Conservation (phyloP, 1,284 basidiomycete genomes). For the Puccinia coronata region DNA sequence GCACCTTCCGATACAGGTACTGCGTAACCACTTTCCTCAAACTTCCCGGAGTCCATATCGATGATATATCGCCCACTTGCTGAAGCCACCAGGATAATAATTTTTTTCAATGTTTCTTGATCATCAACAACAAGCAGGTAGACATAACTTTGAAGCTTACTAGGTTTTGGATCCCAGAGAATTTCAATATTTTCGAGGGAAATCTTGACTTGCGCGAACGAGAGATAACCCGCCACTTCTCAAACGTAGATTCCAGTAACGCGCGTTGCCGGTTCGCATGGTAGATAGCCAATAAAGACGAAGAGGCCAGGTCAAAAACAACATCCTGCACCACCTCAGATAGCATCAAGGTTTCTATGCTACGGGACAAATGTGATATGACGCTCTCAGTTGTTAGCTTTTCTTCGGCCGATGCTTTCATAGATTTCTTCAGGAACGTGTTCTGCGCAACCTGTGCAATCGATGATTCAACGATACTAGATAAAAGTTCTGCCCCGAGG, state of each 20-base stretch:
- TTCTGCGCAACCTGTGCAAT: constrained; percentile 34
- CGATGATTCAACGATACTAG: constrained; percentile 25
- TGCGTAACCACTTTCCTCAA: constrained; percentile 26
- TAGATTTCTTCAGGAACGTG: constrained; percentile 24
- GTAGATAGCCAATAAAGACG: constrained; percentile 10
- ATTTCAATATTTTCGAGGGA: not conserved
- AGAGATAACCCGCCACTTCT: constrained; percentile 31
- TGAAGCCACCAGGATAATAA: not conserved
- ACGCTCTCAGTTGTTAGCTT: constrained; percentile 11
- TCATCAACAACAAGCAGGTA: not conserved
- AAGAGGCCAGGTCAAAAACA: constrained; percentile 29
- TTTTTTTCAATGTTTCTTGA: not conserved
- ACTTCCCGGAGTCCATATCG: constrained; percentile 38
- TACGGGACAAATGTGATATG: constrained; percentile 17
- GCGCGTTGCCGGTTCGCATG: constrained; percentile 1
- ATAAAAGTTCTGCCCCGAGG: constrained; percentile 23
- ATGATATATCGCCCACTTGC: constrained; percentile 17
- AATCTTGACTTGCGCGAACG: constrained; percentile 33
- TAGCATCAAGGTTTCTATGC: constrained; percentile 19
- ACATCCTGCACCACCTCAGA: constrained; percentile 15
- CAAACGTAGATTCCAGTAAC: constrained; percentile 26
- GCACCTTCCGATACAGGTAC: constrained; percentile 22
- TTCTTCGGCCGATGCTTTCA: constrained; percentile 9
- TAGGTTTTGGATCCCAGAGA: not conserved
- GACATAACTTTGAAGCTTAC: not conserved